Evolutionary conservation across 2,329 filamentous ascomycete genomes (phyloP), one percentile per base, ranked within the genome.

Genomic region (Fusarium subtropicale): DNA sequence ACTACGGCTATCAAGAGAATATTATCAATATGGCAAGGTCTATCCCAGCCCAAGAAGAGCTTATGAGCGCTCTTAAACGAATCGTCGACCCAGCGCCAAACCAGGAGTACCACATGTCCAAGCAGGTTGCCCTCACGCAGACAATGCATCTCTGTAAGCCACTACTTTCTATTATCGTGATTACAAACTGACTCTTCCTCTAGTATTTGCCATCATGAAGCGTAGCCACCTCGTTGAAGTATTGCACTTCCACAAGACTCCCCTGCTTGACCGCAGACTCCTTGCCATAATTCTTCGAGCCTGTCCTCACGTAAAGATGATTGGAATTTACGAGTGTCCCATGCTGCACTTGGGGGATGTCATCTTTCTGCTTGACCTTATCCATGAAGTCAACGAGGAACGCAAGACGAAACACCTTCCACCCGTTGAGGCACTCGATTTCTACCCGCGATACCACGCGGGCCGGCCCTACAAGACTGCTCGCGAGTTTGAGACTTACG

Each of bases 301-400:
- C 2, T 78, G 76, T 34, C 77, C 76, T 0, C 56, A 76, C 2
- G 64, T 81, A 11, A 72, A 66, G 6, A 78, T 76, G 72, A 2
- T 81, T 16, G 79, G 80, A 3, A 68, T 81, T 3, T 81, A 81
- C 55, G 73, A 79, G 50, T 81, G 80, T 28, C 78, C 78, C 0
- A 59, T 81, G 2, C 66, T 81, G 7, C 76, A 80, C 30, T 72
- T 79, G n/a, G 79, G 78, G 12, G 79, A 81, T 24, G 56, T 79
- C 0, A 52, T 79, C 2, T 72, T 67, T 13, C 55, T 81, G 0
- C 66, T 81, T 2, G 79, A 81, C 52, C 60, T 81, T 4, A 79
- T 81, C 22, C 55, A 76, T 33, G 78, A 81, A 44, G 66, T 81
- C 44, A 81, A 81, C 44, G 9, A 36, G 15, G 42, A 66, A 4